Conservation (phyloP, 352 stramenopile species). For the Phytophthora aleatoria region DNA sequence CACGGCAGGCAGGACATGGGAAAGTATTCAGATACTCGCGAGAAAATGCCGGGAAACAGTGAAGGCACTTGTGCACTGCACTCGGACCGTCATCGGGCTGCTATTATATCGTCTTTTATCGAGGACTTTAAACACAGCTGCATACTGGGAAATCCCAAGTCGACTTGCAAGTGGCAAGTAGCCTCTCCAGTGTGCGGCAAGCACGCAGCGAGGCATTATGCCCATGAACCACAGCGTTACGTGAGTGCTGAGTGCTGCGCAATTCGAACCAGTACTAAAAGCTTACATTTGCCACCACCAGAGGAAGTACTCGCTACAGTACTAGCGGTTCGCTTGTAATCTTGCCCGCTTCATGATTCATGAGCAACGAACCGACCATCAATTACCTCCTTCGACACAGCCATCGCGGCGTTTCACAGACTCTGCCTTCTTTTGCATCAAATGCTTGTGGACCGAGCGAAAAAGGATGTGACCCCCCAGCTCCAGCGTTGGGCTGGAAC, state of each 20-base stretch:
- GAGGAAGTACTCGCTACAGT: no score
- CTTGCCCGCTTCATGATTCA: no score
- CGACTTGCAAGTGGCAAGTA: background rate
- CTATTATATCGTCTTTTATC: background rate
- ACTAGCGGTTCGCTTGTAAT: no score
- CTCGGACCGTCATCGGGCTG: background rate
- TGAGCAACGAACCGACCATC: no score
- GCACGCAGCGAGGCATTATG: background rate
- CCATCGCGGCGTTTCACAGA: no score
- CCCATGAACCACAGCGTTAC: background rate
- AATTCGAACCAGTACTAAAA: no score
- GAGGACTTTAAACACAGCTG: conserved; percentile 5
- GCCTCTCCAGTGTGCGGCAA: background rate
- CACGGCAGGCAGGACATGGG: conserved; percentile 9
- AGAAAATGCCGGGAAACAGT: conserved; percentile 19
- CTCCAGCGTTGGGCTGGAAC: conserved; percentile 1
- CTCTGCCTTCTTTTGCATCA: no score
- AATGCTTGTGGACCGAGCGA: no score
- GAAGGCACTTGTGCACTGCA: background rate
- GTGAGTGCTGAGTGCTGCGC: background rate
- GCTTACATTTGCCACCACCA: no score
- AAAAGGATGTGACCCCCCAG: no score
- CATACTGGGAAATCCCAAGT: background rate
- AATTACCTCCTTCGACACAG: no score
- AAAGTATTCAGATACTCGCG: conserved; percentile 1